Percentiles rank a stretch among this genome's conserved stretches.
phyloP scores from a whole-genome alignment of 1,284 basidiomycete genomes.

The Ustilago nuda region DNA sequence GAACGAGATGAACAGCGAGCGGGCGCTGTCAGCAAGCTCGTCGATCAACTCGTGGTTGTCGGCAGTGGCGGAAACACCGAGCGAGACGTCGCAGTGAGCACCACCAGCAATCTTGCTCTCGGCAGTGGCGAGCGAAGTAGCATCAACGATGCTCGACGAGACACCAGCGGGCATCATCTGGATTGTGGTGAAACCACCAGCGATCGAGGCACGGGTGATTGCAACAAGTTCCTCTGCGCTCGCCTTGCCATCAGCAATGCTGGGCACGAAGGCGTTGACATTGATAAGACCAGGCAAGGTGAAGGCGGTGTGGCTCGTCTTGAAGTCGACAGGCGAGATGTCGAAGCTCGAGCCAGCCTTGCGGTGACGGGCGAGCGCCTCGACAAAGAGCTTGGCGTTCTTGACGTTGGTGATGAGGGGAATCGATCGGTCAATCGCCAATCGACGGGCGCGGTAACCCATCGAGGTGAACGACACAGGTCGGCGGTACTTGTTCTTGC shows the following conservation, averaged over 20 bases:
- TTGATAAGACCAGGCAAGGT: conserved; percentile 93
- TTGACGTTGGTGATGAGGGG: conserved; percentile 99
- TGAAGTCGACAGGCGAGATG: conserved; percentile 90
- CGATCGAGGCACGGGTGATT: conserved; percentile 60
- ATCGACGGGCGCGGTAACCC: conserved; percentile 94
- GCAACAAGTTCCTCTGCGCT: conserved; percentile 76
- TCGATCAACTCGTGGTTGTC: conserved; percentile 52
- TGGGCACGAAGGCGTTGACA: conserved; percentile 87
- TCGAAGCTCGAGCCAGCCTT: conserved; percentile 81
- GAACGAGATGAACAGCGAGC: conserved; percentile 64
- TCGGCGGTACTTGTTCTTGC: conserved; percentile 96
- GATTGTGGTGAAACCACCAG: conserved; percentile 65
- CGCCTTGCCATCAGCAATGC: conserved; percentile 72
- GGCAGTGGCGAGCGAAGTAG: conserved; percentile 51
- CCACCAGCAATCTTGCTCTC: conserved; percentile 63
- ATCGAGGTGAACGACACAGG: conserved; percentile 97
- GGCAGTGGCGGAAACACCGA: conserved; percentile 61
- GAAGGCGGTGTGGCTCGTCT: conserved; percentile 88
- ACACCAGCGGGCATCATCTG: conserved; percentile 58
- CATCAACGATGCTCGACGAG: conserved; percentile 47
- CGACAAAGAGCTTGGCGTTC: conserved; percentile 95
- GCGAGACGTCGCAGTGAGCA: conserved; percentile 63
- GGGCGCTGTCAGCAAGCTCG: conserved; percentile 58
- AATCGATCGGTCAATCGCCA: conserved; percentile 99
- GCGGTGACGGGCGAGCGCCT: conserved; percentile 81